Evolutionary conservation across 108 stramenopile genomes (phyloP).

Genomic region (Pseudonitzschia delicatissima): DNA sequence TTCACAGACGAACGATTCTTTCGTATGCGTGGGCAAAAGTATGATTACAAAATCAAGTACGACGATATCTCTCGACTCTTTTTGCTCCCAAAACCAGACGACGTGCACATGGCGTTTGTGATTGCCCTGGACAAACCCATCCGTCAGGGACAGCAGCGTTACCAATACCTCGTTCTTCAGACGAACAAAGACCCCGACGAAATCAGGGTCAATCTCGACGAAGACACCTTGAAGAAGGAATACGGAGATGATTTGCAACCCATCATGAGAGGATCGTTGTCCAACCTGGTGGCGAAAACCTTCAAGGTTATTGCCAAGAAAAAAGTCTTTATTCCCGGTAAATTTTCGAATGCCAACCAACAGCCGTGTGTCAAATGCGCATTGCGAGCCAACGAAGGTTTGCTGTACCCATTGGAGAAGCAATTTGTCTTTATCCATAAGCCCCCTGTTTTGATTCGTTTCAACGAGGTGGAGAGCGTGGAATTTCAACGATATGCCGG

Average conservation of each 20-base stretch:
- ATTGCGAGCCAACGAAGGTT: slow-evolving; percentile 92
- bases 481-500: slow-evolving; percentile 96
- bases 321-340: slow-evolving; percentile 95
- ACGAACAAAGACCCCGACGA: slow-evolving; percentile 80
- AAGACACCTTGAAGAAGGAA: slow-evolving; percentile 89
- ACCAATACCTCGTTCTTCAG: slow-evolving; percentile 96
- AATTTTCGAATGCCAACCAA: slow-evolving; percentile 86
- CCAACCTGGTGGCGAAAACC: slow-evolving; percentile 95
- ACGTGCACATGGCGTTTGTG: slow-evolving; percentile 93
- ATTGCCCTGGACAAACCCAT: slow-evolving; percentile 97
- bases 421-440: slow-evolving; percentile 99
- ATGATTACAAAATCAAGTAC: slow-evolving; percentile 99
- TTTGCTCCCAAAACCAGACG: slow-evolving; percentile 93
- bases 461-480: slow-evolving; percentile 94
- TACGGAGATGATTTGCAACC: slow-evolving; percentile 86
- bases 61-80: slow-evolving; percentile 94
- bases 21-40: slow-evolving; percentile 89
- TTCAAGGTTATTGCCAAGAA: slow-evolving; percentile 97
- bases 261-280: slow-evolving; percentile 88
- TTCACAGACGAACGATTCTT: slow-evolving; percentile 78
- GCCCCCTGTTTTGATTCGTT: slow-evolving; percentile 95
- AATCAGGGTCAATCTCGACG: slow-evolving; percentile 85
- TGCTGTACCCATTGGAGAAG: slow-evolving; percentile 97
- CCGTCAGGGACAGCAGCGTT: slow-evolving; percentile 97
- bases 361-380: slow-evolving; percentile 87